Evolutionary conservation across 23 red algal genomes (phyloP).

Genomic region (Pyropia yezoensis): DNA sequence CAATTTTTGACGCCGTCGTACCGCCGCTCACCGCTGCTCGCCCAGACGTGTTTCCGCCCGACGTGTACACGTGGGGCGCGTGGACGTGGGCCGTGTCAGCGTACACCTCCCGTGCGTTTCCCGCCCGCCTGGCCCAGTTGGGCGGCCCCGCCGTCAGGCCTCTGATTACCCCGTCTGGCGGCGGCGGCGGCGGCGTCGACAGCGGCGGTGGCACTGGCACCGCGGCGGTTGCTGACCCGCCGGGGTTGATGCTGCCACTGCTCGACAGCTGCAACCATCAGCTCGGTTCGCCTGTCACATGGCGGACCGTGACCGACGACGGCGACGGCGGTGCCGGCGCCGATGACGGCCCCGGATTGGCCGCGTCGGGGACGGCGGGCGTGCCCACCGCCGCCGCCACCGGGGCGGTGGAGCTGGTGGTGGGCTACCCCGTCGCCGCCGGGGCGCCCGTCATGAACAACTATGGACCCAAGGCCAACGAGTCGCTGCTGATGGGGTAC

Average conservation of each 20-base stretch:
- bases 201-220: too few relatives aligned
- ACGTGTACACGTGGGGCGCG: background rate
- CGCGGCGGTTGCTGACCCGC: background rate
- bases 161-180: background rate
- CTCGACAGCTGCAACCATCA: background rate
- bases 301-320: background rate
- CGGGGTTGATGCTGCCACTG: background rate
- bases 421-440: background rate
- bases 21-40: background rate
- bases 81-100: conserved; percentile 1
- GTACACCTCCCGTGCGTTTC: background rate
- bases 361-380: too few relatives aligned
- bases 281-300: background rate
- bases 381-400: background rate
- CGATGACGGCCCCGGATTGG: too few relatives aligned
- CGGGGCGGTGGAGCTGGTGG: background rate
- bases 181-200: too few relatives aligned
- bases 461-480: conserved; percentile 1
- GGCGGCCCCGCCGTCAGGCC: too few relatives aligned
- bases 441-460: background rate
- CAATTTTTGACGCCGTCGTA: background rate
- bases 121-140: background rate
- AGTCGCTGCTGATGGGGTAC: background rate
- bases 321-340: too few relatives aligned
- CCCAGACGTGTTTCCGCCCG: background rate